Conservation (phyloP, 2,329 filamentous ascomycete genomes). For the Neofusicoccum sp. region DNA sequence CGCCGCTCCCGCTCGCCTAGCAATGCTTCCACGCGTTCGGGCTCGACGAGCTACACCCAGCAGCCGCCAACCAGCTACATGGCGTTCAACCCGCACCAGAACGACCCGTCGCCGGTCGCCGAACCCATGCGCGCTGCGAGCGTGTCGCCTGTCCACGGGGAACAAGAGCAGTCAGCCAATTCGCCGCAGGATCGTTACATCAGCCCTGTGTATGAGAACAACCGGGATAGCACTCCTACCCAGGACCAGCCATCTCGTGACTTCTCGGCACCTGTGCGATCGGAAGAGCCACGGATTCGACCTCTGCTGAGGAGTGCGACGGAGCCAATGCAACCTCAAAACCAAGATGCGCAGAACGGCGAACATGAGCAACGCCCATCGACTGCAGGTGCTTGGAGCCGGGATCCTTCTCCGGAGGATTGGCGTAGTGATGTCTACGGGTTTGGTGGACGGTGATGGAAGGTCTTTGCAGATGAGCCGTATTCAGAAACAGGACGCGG, state of each 20-base stretch:
- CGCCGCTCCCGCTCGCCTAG: slow-evolving; percentile 5
- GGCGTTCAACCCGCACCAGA: slow-evolving; percentile 13
- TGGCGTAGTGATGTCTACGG: slow-evolving; percentile 3
- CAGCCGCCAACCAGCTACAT: background rate
- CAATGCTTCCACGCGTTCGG: background rate
- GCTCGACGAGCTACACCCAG: background rate
- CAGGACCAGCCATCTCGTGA: background rate
- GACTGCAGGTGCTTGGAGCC: background rate
- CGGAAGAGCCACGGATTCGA: background rate
- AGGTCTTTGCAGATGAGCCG: background rate
- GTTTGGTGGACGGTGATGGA: background rate
- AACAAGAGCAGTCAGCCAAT: background rate
- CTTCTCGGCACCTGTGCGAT: background rate
- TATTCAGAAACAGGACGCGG: background rate
- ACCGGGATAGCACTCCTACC: background rate
- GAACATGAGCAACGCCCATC: slow-evolving; percentile 1
- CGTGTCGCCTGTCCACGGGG: slow-evolving; percentile 5
- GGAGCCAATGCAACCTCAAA: slow-evolving; percentile 5
- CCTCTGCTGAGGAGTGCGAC: slow-evolving; percentile 6
- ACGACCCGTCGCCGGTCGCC: background rate
- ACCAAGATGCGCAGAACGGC: background rate
- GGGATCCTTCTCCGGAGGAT: background rate
- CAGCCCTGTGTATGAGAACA: background rate
- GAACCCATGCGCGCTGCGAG: background rate
- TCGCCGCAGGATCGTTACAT: background rate